Evolutionary conservation across 768 basidiomycete genomes (phyloP), one percentile per base, ranked within the genome.

Genomic region (Lanmaoa pseudosensibilis): DNA sequence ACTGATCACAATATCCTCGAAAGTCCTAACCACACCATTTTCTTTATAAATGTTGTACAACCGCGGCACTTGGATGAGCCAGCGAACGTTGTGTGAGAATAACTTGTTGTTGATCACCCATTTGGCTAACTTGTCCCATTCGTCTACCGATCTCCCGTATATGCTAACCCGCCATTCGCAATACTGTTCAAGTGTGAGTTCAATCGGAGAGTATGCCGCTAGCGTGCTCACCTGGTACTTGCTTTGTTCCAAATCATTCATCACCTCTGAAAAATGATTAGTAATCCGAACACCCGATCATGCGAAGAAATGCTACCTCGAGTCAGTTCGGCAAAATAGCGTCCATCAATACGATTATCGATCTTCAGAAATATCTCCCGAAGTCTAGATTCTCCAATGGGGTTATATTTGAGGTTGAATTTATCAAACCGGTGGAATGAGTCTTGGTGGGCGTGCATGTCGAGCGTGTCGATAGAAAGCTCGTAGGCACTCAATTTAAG

Each of bases 401-500:
- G 95, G 65, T 97, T 97, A 71, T 98, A 98, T 73, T 98, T 94
- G 41, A 97, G 77, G 65, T 98, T 98, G 77, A 98, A 98, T 69
- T 96, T 94, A 76, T 97, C 97, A 68, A 97, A 98, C 15, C 97
- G 90, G 71, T 99, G 96, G 80, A 99, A 98, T 2, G 94, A 92
- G 67, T 97, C 95, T 60, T 92, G 89, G 71, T 99, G 96, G 0
- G 96, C 97, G 60, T 98, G 97, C 97, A 99, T 99, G 68, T 99
- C 97, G 39, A 99, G 83, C 4, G 97, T 99, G 69, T 99, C 97
- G 69, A 99, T 98, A 12, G 94, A 97, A 34, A 99, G 82, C 63
- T 99, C 97, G 71, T 99, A 99, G 2, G 97, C 96, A 1, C 91
- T 95, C 39, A 99, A 78, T 63, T 95, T 87, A 30, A 99, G 83